A percentile compares a stretch with the other conserved stretches of the same genome.
Conservation (phyloP, 768 basidiomycete genomes). For the Solioccasus polychromus region DNA sequence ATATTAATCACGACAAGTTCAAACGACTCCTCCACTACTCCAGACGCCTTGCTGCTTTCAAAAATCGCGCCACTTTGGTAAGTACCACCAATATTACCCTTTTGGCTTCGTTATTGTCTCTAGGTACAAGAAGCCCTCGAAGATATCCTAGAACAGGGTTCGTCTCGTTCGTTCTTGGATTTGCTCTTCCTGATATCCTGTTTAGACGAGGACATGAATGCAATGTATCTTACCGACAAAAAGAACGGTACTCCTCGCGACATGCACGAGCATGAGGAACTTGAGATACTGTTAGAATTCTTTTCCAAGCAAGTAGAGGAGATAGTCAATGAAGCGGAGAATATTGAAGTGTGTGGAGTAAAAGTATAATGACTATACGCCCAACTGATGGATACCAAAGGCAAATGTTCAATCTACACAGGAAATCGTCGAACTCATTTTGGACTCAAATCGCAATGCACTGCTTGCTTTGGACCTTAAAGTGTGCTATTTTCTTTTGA, state of each 20-base stretch:
- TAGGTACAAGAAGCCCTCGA: conserved; percentile 89
- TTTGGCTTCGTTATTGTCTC: conserved; percentile 1
- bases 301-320: conserved; percentile 97
- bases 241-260: conserved; percentile 59
- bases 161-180: conserved; percentile 3
- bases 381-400: conserved; percentile 26
- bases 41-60: conserved; percentile 81
- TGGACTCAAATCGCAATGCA: conserved; percentile 94
- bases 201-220: conserved; percentile 87
- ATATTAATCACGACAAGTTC: conserved; percentile 94
- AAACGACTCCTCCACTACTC: conserved; percentile 91
- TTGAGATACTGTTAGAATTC: conserved; percentile 90
- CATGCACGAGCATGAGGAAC: conserved; percentile 82
- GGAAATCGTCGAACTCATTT: conserved; percentile 94
- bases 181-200: conserved; percentile 2
- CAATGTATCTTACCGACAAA: conserved; percentile 94
- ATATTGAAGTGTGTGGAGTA: conserved; percentile 59
- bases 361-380: not conserved
- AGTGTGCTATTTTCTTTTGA: conserved; percentile 37
- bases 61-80: conserved; percentile 86
- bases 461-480: conserved; percentile 89
- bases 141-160: conserved; percentile 89
- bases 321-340: conserved; percentile 91
- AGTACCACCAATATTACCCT: conserved; percentile 10
- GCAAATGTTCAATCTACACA: conserved; percentile 95